Percentiles rank a stretch among this genome's conserved stretches.
Evolutionary conservation across 2,329 filamentous ascomycete genomes (phyloP).

Genomic region (Metarhizium sp.): DNA sequence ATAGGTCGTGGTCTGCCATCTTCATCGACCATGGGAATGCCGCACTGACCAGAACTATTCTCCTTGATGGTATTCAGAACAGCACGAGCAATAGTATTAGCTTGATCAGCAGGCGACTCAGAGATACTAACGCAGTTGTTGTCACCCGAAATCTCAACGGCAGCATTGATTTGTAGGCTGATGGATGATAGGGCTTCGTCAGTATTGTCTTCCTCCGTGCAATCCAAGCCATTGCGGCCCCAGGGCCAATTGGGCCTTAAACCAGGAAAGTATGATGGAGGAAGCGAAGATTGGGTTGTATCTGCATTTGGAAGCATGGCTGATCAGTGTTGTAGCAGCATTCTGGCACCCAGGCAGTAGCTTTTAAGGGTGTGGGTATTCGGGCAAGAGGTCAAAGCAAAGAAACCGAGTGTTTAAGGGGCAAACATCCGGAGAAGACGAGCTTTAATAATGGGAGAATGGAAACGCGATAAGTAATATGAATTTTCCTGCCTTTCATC

Average conservation of each 20-base stretch:
- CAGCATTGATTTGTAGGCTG: conserved; percentile 38
- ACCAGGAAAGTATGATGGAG: neutral
- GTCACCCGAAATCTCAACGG: conserved; percentile 34
- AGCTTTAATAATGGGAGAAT: too few relatives aligned
- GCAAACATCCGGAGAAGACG: too few relatives aligned
- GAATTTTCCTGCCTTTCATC: too few relatives aligned
- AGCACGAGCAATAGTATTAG: conserved; percentile 32
- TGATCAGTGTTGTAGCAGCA: neutral
- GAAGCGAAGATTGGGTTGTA: neutral
- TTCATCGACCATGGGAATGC: conserved; percentile 38
- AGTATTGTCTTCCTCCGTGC: conserved; percentile 9
- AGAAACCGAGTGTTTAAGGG: too few relatives aligned
- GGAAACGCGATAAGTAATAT: too few relatives aligned
- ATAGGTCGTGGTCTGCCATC: conserved; percentile 32
- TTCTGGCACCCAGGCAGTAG: too few relatives aligned
- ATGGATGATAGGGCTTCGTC: conserved; percentile 26
- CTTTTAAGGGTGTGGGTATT: too few relatives aligned
- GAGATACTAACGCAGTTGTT: conserved; percentile 39
- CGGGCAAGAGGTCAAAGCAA: too few relatives aligned
- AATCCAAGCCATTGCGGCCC: neutral
- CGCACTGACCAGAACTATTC: conserved; percentile 27
- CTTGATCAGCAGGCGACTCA: conserved; percentile 27
- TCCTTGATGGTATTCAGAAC: conserved; percentile 35
- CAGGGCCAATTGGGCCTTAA: neutral
- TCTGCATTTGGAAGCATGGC: neutral